phyloP scores from a whole-genome alignment of 257 asterid genomes.

The Petunia axillaris region DNA sequence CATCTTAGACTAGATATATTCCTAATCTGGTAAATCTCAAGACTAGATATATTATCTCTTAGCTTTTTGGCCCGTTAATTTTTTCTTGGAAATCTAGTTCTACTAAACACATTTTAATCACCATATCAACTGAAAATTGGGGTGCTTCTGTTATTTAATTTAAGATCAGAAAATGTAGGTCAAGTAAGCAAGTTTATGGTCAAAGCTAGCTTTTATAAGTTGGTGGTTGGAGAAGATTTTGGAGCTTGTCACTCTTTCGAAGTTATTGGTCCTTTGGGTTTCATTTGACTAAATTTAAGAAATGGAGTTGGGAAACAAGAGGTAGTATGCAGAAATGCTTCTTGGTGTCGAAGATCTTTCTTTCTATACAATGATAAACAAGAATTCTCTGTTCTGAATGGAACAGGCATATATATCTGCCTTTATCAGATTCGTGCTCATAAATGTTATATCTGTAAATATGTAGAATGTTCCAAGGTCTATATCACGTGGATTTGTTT shows the following conservation, averaged over 20 bases:
- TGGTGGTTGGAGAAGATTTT: slow-evolving; percentile 8
- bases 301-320: slow-evolving; percentile 3
- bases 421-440: neutral
- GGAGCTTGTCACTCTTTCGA: neutral
- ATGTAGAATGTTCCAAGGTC: neutral
- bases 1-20: neutral
- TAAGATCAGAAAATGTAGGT: neutral
- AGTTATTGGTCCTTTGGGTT: too few relatives aligned
- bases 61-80: neutral
- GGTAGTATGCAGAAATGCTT: neutral
- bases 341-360: neutral
- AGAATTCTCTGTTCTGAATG: neutral
- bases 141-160: neutral
- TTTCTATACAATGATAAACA: neutral
- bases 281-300: neutral
- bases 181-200: slow-evolving; percentile 5
- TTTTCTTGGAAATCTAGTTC: neutral
- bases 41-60: slow-evolving; percentile 9
- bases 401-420: slow-evolving; percentile 2
- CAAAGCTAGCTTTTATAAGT: slow-evolving; percentile 18
- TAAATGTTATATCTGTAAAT: neutral
- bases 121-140: neutral
- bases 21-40: slow-evolving; percentile 1
- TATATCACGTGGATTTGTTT: neutral
- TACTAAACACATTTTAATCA: neutral